These are phyloP conservation scores for Fraxinus excelsior DNA, from an alignment of 257 asterid genomes.

Conservation along the genomic window DNA sequence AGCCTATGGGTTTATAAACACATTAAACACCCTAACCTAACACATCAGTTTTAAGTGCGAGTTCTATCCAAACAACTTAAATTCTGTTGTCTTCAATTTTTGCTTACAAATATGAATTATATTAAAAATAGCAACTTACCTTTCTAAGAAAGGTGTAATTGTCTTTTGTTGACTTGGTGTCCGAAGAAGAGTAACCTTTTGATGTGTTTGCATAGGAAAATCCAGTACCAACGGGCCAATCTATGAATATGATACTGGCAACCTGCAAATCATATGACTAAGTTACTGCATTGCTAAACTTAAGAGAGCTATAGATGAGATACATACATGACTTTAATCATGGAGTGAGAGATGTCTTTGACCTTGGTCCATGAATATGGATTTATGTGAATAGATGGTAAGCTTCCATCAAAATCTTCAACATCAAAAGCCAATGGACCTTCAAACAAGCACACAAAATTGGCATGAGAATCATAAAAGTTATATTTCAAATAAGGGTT, in stretches of 20 bases:
- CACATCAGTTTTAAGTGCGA: too few species aligned
- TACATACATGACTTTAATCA: neutral
- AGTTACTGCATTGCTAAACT: neutral
- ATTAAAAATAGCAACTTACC: conserved; percentile 17
- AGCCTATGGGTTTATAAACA: too few species aligned
- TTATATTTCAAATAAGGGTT: too few species aligned
- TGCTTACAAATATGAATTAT: neutral
- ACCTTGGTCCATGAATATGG: conserved; percentile 83
- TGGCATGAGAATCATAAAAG: neutral
- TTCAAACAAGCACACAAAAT: conserved; percentile 8
- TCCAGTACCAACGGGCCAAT: conserved; percentile 54
- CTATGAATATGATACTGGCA: conserved; percentile 50
- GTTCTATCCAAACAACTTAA: neutral
- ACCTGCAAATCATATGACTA: conserved; percentile 24
- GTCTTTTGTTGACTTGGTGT: conserved; percentile 25
- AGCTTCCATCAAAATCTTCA: conserved; percentile 42
- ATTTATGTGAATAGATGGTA: conserved; percentile 42
- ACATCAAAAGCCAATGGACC: conserved; percentile 58
- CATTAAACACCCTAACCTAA: too few species aligned
- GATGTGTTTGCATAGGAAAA: conserved; percentile 45
- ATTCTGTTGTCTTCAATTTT: neutral
- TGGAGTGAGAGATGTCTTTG: neutral
- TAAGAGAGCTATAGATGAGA: neutral
- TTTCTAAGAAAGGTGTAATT: conserved; percentile 37
- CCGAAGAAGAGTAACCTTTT: conserved; percentile 25